Conservation (phyloP, 225 moss, liverwort and hornwort genomes). For the Pseudisothecium myosuroides region DNA sequence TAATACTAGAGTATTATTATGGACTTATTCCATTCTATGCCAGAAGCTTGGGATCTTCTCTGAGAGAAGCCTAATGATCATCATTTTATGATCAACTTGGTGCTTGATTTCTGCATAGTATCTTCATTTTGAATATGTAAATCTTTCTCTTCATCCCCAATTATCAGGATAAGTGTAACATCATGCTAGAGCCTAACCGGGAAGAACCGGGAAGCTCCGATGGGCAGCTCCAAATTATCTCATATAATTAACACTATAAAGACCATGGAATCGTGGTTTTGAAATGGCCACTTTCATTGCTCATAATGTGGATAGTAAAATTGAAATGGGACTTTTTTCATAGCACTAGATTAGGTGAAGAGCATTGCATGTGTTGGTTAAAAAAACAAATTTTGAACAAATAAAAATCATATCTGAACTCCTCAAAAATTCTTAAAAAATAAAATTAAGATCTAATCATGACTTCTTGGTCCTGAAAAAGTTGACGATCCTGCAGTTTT, state of each 20-base stretch:
- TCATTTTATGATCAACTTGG: background rate
- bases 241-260: background rate
- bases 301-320: background rate
- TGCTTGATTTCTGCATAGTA: background rate
- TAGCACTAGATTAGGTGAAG: background rate
- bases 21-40: background rate
- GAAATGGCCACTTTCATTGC: background rate
- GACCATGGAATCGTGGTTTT: too few species aligned
- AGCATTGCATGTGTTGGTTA: background rate
- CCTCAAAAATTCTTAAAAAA: background rate
- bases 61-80: background rate
- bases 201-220: background rate
- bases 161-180: background rate
- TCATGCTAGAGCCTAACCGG: background rate
- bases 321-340: background rate
- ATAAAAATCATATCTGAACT: background rate
- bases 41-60: background rate
- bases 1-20: background rate
- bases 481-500: background rate
- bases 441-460: background rate
- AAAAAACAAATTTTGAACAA: background rate
- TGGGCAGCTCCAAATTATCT: background rate
- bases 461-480: background rate
- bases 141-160: background rate
- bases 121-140: background rate